Evolutionary conservation across 2,329 filamentous ascomycete species (phyloP), one percentile per base, ranked within the genome.

Genomic region (Arthrobotrys pseudoclavata): DNA sequence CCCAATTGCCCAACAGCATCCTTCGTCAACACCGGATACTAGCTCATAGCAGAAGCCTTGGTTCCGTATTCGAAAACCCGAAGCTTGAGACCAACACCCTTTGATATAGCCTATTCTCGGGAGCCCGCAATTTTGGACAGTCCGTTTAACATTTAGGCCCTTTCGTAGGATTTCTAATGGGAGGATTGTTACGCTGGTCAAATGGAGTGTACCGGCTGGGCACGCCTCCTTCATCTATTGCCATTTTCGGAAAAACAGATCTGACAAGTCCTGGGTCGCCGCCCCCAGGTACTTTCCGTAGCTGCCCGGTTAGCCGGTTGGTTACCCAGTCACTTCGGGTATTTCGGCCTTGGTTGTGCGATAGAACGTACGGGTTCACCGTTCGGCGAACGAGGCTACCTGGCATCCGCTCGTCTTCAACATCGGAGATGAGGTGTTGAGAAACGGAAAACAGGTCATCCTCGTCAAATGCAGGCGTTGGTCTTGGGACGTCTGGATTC

Each of bases 391-490:
- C 22, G 24, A 63, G n/a, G 12, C 55, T 9, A 13, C 3, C 26
- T 53, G 13, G 15, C 22, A 37, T 6, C 5, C 12, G n/a, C 37
- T 3, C 7, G 4, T 26, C 60, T 12, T 61, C 42, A 4, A 61
- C 7, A 52, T 70, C 55, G 3, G 7, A 7, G 1, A 10, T 4
- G 5, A 20, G 20, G 26, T 6, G 2, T 12, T 13, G 6, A 3
- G 1, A 9, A 57, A 55, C 40, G 22, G 15, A 7, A 31, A 29
- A 24, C 9, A 50, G 12, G 6, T 77, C 74, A 6, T 53, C 5
- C 2, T 42, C 4, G 3, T 42, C n/a, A 37, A 77, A 77, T n/a
- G 7, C 24, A 5, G 29, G 34, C 3, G 61, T 31, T n/a, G 53
- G 13, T 4, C 10, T 62, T 13, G 50, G 40, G 37, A 62, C 34